These are phyloP conservation scores for Eremothecium gossypii DNA, from an alignment of 1,139 yeast species.

Conservation along the genomic window DNA sequence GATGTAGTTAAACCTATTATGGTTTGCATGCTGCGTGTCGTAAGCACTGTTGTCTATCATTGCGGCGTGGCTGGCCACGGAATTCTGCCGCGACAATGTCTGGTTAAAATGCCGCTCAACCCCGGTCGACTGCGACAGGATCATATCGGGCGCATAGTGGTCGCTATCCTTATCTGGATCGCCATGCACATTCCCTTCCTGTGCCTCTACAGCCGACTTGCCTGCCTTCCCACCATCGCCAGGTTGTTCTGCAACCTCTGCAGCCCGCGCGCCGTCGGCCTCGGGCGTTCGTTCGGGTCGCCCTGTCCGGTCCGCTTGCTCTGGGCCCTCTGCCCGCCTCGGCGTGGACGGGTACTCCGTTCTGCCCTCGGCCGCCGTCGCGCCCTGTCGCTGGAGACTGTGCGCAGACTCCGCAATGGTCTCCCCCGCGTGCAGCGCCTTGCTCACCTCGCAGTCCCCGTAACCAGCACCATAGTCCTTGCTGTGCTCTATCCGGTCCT, in stretches of 20 bases:
- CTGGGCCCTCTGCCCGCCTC: constrained; percentile 5
- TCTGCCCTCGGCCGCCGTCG: neutral
- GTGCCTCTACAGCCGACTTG: neutral
- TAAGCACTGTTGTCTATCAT: constrained; percentile 1
- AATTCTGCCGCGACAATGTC: constrained; percentile 29
- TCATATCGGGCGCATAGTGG: constrained; percentile 34
- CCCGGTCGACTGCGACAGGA: constrained; percentile 43
- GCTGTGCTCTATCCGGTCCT: constrained; percentile 6
- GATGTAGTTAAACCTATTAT: constrained; percentile 12
- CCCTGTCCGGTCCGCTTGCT: constrained; percentile 7
- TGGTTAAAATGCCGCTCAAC: constrained; percentile 34
- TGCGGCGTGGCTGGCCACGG: constrained; percentile 12
- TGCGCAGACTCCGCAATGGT: constrained; percentile 10
- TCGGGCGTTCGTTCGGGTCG: constrained; percentile 5
- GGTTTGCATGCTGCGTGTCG: constrained; percentile 4
- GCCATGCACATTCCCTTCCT: constrained; percentile 5
- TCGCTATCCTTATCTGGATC: constrained; percentile 14
- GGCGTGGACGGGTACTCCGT: constrained; percentile 6
- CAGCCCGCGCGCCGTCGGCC: neutral
- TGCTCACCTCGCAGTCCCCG: constrained; percentile 12
- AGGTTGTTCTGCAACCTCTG: neutral
- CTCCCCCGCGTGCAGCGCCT: constrained; percentile 13
- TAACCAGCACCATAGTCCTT: constrained; percentile 3
- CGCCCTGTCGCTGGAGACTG: constrained; percentile 16
- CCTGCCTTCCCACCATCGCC: too few species aligned